Evolutionary conservation across 1,139 yeast species (phyloP), one percentile per base, ranked within the genome.

Genomic region (Martiniozyma asiatica): DNA sequence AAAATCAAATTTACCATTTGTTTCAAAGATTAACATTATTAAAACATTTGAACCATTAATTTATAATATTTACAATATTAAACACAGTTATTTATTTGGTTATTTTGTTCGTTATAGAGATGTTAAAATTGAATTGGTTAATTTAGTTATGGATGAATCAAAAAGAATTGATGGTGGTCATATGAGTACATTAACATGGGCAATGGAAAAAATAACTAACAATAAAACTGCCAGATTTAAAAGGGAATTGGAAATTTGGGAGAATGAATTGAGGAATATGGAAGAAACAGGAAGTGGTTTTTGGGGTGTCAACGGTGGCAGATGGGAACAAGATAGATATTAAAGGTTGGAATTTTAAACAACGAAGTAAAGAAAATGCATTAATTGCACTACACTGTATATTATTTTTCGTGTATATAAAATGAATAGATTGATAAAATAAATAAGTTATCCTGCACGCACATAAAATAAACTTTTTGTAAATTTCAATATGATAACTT

Each of bases 111-210:
- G 38, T 19, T 35, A 35, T 8, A 36, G 29, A 9, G 34, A 35
- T 16, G 33, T 37, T 8, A 33, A 34, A 17, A 27, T 34, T 13
- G 26, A 27, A 17, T 31, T 48, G 17, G 37, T 48, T 23, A 39
- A 45, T 30, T 22, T 35, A 6, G 27, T 47, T 10, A 37, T 48
- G 6, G 23, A 32, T 1, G 45, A 42, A 16, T 37, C 50, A 8
- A 32, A 14, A 17, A 36, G 24, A 7, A 34, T 32, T 10, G 35
- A 42, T 20, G 38, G 38, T 20, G 45, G 41, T 3, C 29, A 41
- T 6, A 30, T 39, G 27, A 35, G 31, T 9, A 39, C 43, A 11
- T 32, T 51, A 22, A 32, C 37, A 17, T 48, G 53, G 53, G 51
- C 44, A 3, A 38, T 49, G 30, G 34, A 35, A n/a, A 45, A 47